Percentiles rank a stretch among this genome's conserved stretches.
Evolutionary conservation across 768 basidiomycete genomes (phyloP).

Genomic region (Rhizopogon sp.): DNA sequence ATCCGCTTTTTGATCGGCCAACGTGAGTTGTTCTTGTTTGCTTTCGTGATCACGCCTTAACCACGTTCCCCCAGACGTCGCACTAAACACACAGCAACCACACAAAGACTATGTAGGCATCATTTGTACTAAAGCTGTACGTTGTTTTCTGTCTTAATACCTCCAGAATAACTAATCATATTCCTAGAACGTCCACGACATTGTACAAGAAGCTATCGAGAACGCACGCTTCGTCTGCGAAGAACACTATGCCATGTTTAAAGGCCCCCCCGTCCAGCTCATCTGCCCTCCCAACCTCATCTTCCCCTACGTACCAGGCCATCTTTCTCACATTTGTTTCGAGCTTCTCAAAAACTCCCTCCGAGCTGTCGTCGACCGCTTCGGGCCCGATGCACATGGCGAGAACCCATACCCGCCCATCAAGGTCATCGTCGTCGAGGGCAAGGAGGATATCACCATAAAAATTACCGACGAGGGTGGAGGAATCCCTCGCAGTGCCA

Average conservation of each 20-base stretch:
- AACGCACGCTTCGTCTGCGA: slow-evolving; percentile 94
- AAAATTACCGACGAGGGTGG: slow-evolving; percentile 98
- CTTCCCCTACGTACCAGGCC: slow-evolving; percentile 95
- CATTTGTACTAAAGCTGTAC: slow-evolving; percentile 86
- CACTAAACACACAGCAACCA: slow-evolving; percentile 86
- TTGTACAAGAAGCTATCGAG: slow-evolving; percentile 97
- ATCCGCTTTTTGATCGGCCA: slow-evolving; percentile 97
- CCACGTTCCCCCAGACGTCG: slow-evolving; percentile 60
- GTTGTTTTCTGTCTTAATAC: slow-evolving; percentile 22
- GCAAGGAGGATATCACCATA: slow-evolving; percentile 98
- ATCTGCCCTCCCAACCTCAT: slow-evolving; percentile 84
- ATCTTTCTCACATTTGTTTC: slow-evolving; percentile 94
- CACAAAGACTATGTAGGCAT: slow-evolving; percentile 95
- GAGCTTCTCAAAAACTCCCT: slow-evolving; percentile 97
- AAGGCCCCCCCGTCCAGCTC: slow-evolving; percentile 92
- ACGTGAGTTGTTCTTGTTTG: slow-evolving; percentile 46
- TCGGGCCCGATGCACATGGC: slow-evolving; percentile 53
- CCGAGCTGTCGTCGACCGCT: slow-evolving; percentile 91
- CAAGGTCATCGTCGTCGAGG: slow-evolving; percentile 93
- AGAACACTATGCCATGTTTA: slow-evolving; percentile 95
- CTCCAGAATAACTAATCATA: slow-evolving; percentile 1
- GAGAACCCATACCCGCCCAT: slow-evolving; percentile 64
- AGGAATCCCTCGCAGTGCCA: slow-evolving; percentile 80
- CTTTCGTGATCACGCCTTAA: slow-evolving; percentile 1
- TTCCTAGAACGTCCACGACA: slow-evolving; percentile 85